Percentiles rank a stretch among this genome's conserved stretches.
These are phyloP conservation scores for Gonapodya prolifera DNA, from an alignment of 192 early-diverging fungal species.

Conservation along the genomic window DNA sequence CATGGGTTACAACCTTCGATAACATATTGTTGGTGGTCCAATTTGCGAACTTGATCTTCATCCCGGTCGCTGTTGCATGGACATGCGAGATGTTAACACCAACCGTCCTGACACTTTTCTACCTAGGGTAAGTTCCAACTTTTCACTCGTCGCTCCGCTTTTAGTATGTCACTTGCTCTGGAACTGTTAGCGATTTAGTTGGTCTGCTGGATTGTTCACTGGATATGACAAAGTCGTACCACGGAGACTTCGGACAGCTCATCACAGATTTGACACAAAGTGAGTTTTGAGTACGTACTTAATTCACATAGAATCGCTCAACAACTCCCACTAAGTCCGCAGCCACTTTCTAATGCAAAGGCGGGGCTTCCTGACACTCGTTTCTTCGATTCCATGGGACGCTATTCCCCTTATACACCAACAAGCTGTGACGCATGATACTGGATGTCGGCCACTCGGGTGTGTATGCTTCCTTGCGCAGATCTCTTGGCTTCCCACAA, in stretches of 20 bases:
- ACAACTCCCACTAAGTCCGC: background rate
- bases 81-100: constrained; percentile 4
- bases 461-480: background rate
- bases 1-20: background rate
- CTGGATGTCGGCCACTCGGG: background rate
- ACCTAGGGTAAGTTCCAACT: too few relatives aligned
- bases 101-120: background rate
- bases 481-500: background rate
- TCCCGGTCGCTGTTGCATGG: constrained; percentile 10
- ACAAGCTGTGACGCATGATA: background rate
- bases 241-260: constrained; percentile 8
- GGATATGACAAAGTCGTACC: background rate
- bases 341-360: constrained; percentile 1
- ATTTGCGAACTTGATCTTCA: constrained; percentile 8
- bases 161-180: too few relatives aligned
- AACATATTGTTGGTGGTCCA: background rate
- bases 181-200: background rate
- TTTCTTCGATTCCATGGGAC: constrained; percentile 10
- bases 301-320: too few relatives aligned
- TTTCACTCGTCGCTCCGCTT: too few relatives aligned
- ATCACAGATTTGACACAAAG: background rate
- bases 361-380: background rate
- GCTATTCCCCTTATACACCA: background rate
- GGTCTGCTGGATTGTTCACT: constrained; percentile 3
- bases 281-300: background rate